Evolutionary conservation across 1,284 basidiomycete species (phyloP).

Genomic region (Ustilago bromivora): DNA sequence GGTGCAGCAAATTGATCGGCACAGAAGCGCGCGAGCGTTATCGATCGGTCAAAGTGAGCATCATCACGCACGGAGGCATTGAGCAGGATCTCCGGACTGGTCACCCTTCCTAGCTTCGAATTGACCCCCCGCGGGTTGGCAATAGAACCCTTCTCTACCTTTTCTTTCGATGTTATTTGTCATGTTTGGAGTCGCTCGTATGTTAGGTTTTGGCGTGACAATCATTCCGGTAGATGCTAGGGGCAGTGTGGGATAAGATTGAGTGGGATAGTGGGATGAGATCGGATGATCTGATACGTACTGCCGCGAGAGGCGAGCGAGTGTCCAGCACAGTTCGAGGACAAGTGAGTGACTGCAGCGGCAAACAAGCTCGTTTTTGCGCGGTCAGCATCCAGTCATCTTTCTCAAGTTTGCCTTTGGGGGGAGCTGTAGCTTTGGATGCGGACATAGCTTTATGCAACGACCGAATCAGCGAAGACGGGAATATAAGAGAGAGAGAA

Average conservation of each 20-base stretch:
- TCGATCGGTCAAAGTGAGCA: constrained; percentile 22
- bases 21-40: constrained; percentile 4
- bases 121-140: not conserved
- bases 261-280: constrained; percentile 2
- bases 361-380: not conserved
- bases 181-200: not conserved
- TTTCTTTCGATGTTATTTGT: not conserved
- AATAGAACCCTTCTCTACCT: not conserved
- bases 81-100: constrained; percentile 33
- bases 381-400: constrained; percentile 18
- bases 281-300: not conserved
- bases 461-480: not conserved
- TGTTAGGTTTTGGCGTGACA: not conserved
- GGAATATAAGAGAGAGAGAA: constrained; percentile 1
- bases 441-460: not conserved
- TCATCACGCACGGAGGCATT: constrained; percentile 12
- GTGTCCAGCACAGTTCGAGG: not conserved
- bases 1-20: constrained; percentile 6
- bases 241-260: not conserved
- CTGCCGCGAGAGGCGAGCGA: not conserved
- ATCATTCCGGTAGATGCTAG: not conserved
- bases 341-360: not conserved
- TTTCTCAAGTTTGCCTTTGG: constrained; percentile 2
- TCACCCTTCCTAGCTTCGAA: not conserved
- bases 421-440: not conserved